Evolutionary conservation across 805 yeast genomes (phyloP).

Genomic region (Ogataea paraovalis): DNA sequence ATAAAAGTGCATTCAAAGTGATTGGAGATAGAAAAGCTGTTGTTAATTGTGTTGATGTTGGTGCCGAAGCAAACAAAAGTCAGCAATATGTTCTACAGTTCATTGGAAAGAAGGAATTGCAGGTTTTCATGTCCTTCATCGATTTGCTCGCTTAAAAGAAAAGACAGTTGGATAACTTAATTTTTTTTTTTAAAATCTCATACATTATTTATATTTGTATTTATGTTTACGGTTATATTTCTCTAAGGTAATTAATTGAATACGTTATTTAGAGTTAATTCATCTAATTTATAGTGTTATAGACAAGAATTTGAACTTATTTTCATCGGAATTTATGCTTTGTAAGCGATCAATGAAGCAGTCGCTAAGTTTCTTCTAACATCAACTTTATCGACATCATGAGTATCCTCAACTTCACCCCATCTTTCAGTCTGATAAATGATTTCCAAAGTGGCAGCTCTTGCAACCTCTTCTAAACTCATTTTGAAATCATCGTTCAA

Average conservation of each 20-base stretch:
- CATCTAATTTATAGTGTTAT: neutral
- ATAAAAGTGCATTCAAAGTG: constrained; percentile 8
- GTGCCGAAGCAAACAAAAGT: neutral
- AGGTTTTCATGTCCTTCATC: constrained; percentile 5
- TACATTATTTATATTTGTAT: neutral
- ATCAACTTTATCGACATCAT: constrained; percentile 94
- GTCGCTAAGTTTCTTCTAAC: constrained; percentile 76
- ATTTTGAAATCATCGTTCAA: constrained; percentile 30
- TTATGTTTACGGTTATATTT: neutral
- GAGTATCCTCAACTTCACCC: constrained; percentile 99
- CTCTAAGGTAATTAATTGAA: neutral
- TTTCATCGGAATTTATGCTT: neutral
- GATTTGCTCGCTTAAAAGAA: neutral
- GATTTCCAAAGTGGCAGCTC: constrained; percentile 75
- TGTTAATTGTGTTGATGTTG: constrained; percentile 15
- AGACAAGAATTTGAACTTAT: neutral
- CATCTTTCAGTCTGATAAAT: constrained; percentile 82
- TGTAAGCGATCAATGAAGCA: constrained; percentile 58
- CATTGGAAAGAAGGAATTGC: constrained; percentile 6
- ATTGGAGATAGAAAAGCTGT: neutral
- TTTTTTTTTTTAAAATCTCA: neutral
- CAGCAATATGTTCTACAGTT: constrained; percentile 11
- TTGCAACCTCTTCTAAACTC: constrained; percentile 66
- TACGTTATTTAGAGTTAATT: no score
- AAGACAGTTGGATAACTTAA: neutral